Evolutionary conservation across 1,284 basidiomycete genomes (phyloP).

Genomic region (Ceratobasidium sp.): DNA sequence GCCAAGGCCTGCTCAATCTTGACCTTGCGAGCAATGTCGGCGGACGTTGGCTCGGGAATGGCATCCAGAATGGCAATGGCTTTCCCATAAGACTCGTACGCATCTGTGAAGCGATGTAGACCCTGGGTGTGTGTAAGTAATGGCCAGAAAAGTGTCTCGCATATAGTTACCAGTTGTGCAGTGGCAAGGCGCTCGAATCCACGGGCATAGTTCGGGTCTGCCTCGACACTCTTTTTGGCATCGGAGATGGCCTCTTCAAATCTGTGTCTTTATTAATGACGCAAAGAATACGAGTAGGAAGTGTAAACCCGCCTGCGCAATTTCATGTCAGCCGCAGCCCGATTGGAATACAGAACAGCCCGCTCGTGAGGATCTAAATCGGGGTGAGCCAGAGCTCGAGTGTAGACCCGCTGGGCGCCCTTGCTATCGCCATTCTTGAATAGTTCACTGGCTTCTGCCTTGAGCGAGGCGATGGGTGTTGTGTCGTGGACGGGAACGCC

Average conservation of each 20-base stretch:
- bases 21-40: slow-evolving; percentile 40
- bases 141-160: neutral
- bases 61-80: slow-evolving; percentile 41
- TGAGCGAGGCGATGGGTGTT: slow-evolving; percentile 32
- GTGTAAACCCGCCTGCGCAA: slow-evolving; percentile 9
- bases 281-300: neutral
- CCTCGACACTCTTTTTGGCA: slow-evolving; percentile 39
- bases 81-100: slow-evolving; percentile 46
- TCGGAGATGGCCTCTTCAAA: slow-evolving; percentile 42
- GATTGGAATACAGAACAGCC: slow-evolving; percentile 35
- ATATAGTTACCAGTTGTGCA: slow-evolving; percentile 29
- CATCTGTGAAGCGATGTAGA: slow-evolving; percentile 37
- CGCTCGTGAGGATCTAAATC: slow-evolving; percentile 32
- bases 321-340: slow-evolving; percentile 35
- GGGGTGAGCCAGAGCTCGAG: slow-evolving; percentile 27
- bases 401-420: slow-evolving; percentile 31
- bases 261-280: neutral
- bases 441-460: slow-evolving; percentile 35
- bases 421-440: slow-evolving; percentile 39
- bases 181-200: slow-evolving; percentile 36
- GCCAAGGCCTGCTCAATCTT: slow-evolving; percentile 42
- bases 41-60: slow-evolving; percentile 28
- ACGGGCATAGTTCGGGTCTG: slow-evolving; percentile 35
- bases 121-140: slow-evolving; percentile 19
- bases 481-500: slow-evolving; percentile 39